A percentile compares a stretch with the other conserved stretches of the same genome.
Conservation (phyloP, 441 rosid species). For the Raphanus hybrid region DNA sequence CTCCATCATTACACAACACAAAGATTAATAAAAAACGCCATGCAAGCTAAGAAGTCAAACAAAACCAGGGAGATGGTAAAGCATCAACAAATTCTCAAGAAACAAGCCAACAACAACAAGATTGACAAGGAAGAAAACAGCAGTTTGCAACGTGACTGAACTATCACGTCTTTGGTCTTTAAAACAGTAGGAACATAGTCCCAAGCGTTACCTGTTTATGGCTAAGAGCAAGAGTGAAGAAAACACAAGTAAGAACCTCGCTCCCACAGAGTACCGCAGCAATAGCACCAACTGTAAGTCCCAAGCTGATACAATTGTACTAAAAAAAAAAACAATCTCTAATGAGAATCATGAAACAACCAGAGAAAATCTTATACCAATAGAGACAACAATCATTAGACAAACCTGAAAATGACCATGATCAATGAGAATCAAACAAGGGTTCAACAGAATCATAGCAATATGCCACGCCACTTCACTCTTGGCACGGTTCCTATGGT, state of each 20-base stretch:
- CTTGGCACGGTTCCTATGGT: conserved; percentile 37
- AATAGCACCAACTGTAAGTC: conserved; percentile 73
- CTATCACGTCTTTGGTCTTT: not conserved
- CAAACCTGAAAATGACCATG: conserved; percentile 97
- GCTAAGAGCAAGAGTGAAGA: conserved; percentile 85
- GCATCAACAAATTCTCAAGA: not conserved
- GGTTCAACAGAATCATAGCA: conserved; percentile 69
- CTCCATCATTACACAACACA: no score
- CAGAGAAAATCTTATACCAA: conserved; percentile 16
- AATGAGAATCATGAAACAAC: conserved; percentile 24
- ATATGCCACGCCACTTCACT: conserved; percentile 74
- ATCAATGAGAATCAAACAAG: conserved; percentile 81
- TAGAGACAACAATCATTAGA: conserved; percentile 14
- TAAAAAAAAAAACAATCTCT: conserved; percentile 37
- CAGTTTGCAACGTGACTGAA: not conserved
- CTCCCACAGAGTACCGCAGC: conserved; percentile 75
- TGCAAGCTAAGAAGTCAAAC: not conserved
- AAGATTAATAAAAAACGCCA: no score
- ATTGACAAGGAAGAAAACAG: not conserved
- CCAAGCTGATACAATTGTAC: conserved; percentile 95
- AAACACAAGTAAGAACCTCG: conserved; percentile 65
- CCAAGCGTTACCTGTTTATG: conserved; percentile 80
- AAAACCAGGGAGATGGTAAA: not conserved
- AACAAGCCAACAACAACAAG: not conserved
- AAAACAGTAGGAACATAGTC: not conserved